These are phyloP conservation scores for Leishmania tarentolae DNA, from an alignment of 208 protist species.

Conservation along the genomic window DNA sequence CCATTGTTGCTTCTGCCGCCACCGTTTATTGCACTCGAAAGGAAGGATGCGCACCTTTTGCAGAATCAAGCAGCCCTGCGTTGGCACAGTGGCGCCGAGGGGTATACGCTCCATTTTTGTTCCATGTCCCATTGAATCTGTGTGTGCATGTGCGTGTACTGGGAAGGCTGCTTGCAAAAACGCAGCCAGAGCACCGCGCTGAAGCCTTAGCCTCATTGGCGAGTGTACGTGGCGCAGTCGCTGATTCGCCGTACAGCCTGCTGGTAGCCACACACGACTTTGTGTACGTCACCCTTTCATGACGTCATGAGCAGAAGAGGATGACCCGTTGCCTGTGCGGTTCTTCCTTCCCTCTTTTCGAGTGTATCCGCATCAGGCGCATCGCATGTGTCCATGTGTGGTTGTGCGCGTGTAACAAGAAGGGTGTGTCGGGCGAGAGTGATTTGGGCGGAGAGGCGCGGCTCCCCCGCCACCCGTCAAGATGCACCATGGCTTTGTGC, in stretches of 20 bases:
- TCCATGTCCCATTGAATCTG: background rate
- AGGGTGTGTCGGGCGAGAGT: background rate
- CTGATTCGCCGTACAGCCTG: background rate
- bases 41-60: background rate
- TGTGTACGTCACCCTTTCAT: background rate
- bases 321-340: background rate
- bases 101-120: background rate
- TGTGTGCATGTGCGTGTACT: background rate
- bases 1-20: background rate
- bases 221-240: background rate
- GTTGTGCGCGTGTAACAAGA: background rate
- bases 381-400: background rate
- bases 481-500: background rate
- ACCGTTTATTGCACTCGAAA: background rate
- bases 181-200: background rate
- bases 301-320: background rate
- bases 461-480: background rate
- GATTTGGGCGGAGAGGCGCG: background rate
- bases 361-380: background rate
- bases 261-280: background rate
- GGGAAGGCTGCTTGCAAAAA: background rate
- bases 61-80: background rate
- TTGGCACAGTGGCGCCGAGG: background rate
- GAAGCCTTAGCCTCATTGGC: background rate
- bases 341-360: background rate